A percentile compares a stretch with the other conserved stretches of the same genome.
Evolutionary conservation across 1,284 basidiomycete species (phyloP).

Genomic region (Rugosomyces carneus): DNA sequence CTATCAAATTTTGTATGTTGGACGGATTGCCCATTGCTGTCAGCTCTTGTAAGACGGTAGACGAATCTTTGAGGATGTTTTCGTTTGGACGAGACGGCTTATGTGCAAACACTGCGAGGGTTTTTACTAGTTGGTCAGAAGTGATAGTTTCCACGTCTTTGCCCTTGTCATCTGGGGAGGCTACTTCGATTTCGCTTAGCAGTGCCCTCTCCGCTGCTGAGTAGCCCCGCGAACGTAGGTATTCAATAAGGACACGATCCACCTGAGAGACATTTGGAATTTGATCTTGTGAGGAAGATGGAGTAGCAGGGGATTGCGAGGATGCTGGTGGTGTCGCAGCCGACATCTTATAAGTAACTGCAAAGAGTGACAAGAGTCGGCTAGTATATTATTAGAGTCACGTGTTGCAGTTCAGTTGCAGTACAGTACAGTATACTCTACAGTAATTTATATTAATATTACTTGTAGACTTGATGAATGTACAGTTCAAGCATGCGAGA

Average conservation of each 20-base stretch:
- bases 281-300: slow-evolving; percentile 36
- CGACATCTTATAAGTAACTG: slow-evolving; percentile 25
- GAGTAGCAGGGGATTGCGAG: slow-evolving; percentile 37
- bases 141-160: slow-evolving; percentile 49
- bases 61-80: slow-evolving; percentile 59
- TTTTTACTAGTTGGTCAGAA: slow-evolving; percentile 61
- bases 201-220: slow-evolving; percentile 71
- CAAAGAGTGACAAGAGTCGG: background rate
- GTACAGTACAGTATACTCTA: too few relatives aligned
- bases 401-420: too few relatives aligned
- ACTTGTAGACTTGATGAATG: too few relatives aligned
- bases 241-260: slow-evolving; percentile 75
- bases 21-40: slow-evolving; percentile 56
- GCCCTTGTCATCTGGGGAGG: slow-evolving; percentile 44
- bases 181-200: slow-evolving; percentile 59
- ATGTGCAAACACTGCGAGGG: slow-evolving; percentile 58
- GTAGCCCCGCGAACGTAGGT: slow-evolving; percentile 80
- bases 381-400: background rate
- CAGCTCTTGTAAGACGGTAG: slow-evolving; percentile 60
- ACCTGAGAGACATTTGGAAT: slow-evolving; percentile 32
- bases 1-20: slow-evolving; percentile 68
- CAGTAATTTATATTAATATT: too few relatives aligned
- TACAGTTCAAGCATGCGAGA: too few relatives aligned
- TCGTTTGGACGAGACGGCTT: slow-evolving; percentile 59
- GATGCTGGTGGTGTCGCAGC: slow-evolving; percentile 35